Base-by-base conservation (phyloP, 805 yeast species). In the Lipomyces sp. region DNA sequence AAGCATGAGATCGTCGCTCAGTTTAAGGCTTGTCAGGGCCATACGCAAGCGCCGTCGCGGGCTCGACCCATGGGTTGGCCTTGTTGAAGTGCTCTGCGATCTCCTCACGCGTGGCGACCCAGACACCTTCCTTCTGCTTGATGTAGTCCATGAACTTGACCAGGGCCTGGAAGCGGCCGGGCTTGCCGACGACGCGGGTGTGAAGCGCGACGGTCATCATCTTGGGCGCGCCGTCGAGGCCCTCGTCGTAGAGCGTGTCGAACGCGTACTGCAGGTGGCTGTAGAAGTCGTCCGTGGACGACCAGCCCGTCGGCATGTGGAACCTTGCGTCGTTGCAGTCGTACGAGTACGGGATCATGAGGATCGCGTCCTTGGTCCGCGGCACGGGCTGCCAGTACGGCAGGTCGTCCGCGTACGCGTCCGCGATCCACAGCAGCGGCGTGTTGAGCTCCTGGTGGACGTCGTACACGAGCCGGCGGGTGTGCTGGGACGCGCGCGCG, bases 171-270 rank as follows among this genome's bases (percentile, higher is more conserved):
- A 63, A 62, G 47, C 68, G 55, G 22, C 72, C 73, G 8, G 73
- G 72, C 45, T 68, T 68, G 22, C 70, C 72, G 23, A 68, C 57
- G 39, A 70, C 64, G 49, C 73, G 61, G 22, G 70, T 62, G 45
- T 70, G 73, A 53, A 70, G 54, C 4, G 70, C 70, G 32, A 70
- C 64, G 22, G 67, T 68, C 71, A 70, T 70, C 71, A 70, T 70
- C 63, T 70, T 68, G 47, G 67, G 65, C n/a, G 55, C 33, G 14
- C 57, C 57, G 26, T 52, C 58, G 18, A 63, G 62, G 4, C 70
- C 73, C 55, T 70, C 73, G 24, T 64, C 65, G 47, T 70, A 70
- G 13, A 70, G 58, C 33, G 64, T 64, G 48, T 70, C 73, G 49
- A 70, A 70, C 13, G 71, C 69, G 41, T 68, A 64, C 44, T 65